Conservation (phyloP, 345 rosid species). For the Arabidopsis suecica region DNA sequence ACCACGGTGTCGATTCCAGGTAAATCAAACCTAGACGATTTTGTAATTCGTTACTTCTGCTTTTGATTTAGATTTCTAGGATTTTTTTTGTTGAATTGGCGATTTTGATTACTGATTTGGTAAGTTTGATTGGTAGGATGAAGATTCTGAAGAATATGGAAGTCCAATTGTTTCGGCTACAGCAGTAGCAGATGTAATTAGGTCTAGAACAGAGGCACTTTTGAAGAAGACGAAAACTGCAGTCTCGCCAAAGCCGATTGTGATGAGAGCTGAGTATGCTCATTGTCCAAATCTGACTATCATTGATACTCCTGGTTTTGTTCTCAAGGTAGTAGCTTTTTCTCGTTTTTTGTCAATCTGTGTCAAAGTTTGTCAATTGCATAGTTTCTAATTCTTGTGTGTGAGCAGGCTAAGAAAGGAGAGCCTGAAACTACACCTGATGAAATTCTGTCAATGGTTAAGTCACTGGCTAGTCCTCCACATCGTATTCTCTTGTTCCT, state of each 20-base stretch:
- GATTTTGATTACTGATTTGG: neutral
- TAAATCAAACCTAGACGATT: neutral
- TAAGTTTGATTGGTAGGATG: conserved; percentile 57
- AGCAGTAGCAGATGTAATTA: conserved; percentile 79
- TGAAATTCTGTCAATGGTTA: conserved; percentile 93
- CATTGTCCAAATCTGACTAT: conserved; percentile 96
- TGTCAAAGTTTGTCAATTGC: neutral
- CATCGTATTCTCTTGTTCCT: conserved; percentile 90
- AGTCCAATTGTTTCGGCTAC: conserved; percentile 70
- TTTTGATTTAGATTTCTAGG: neutral
- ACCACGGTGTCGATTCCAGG: conserved; percentile 95
- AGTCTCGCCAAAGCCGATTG: conserved; percentile 93
- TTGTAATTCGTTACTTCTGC: neutral
- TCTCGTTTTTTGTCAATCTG: neutral
- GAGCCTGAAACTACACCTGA: conserved; percentile 95
- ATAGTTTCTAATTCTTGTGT: conserved; percentile 12
- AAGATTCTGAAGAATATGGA: conserved; percentile 94
- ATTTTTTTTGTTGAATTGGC: neutral
- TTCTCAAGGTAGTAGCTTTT: conserved; percentile 69
- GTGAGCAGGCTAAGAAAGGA: conserved; percentile 85
- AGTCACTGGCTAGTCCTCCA: conserved; percentile 91
- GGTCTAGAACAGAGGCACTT: conserved; percentile 76
- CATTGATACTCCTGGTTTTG: conserved; percentile 97
- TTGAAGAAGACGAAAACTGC: conserved; percentile 74
- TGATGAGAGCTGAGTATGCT: conserved; percentile 98